Conservation (phyloP, 352 stramenopile species). For the Phytophthora ramorum region DNA sequence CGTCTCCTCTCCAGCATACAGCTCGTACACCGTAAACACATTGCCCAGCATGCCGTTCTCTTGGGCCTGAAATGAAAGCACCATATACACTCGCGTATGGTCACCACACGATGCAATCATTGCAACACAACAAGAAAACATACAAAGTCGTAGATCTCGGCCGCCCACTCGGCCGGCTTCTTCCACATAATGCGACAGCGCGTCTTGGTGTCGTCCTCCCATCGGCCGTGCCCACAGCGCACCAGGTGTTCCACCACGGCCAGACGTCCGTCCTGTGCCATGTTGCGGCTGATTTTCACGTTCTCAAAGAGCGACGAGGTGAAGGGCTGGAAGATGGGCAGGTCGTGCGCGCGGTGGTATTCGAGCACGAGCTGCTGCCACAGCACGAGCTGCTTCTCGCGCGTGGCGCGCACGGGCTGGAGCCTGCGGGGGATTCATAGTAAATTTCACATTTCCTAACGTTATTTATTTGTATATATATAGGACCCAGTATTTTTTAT, state of each 20-base stretch:
- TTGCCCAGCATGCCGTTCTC: conserved; percentile 81
- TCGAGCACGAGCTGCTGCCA: conserved; percentile 89
- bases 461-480: no score
- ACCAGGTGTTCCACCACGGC: conserved; percentile 83
- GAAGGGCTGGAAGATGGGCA: conserved; percentile 76
- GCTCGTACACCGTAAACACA: conserved; percentile 87
- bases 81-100: neutral
- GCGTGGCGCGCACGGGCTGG: conserved; percentile 81
- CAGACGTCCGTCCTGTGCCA: conserved; percentile 68
- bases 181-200: conserved; percentile 90
- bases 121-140: conserved; percentile 21
- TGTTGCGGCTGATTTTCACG: conserved; percentile 85
- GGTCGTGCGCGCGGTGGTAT: conserved; percentile 79
- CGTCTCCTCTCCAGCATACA: conserved; percentile 86
- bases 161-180: conserved; percentile 79
- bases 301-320: conserved; percentile 82
- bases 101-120: conserved; percentile 13
- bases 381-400: conserved; percentile 88
- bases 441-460: no score
- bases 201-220: conserved; percentile 84
- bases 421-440: conserved; percentile 36
- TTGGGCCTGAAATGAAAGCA: conserved; percentile 55
- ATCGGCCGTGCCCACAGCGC: conserved; percentile 73
- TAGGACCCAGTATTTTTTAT: neutral
- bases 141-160: conserved; percentile 89